Percentiles rank a stretch among this genome's conserved stretches.
Conservation (phyloP, 805 yeast genomes). For the Candida pseudofarinosa region DNA sequence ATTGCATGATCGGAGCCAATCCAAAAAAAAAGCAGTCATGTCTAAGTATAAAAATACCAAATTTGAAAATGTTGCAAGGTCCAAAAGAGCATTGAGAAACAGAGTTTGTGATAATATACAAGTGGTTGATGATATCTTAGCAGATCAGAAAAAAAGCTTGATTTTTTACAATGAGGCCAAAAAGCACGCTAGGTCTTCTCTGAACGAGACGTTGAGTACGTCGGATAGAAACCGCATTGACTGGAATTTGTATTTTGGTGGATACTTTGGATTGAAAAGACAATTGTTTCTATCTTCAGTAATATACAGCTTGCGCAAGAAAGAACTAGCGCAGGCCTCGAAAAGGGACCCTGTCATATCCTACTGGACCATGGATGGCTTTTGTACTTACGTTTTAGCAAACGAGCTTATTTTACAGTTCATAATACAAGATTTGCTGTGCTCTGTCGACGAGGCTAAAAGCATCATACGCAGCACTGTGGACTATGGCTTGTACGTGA, state of each 20-base stretch:
- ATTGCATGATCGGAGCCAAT: slow-evolving; percentile 10
- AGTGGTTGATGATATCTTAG: slow-evolving; percentile 37
- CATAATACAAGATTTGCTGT: slow-evolving; percentile 42
- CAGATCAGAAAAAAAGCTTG: slow-evolving; percentile 41
- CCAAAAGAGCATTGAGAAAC: slow-evolving; percentile 23
- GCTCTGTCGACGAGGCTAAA: slow-evolving; percentile 42
- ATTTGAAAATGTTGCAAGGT: slow-evolving; percentile 24
- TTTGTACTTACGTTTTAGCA: slow-evolving; percentile 55
- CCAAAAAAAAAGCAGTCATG: slow-evolving; percentile 10
- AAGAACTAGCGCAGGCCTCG: slow-evolving; percentile 21
- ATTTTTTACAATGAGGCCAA: slow-evolving; percentile 50
- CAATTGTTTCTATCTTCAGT: slow-evolving; percentile 47
- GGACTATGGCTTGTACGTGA: slow-evolving; percentile 42
- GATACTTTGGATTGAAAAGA: slow-evolving; percentile 58
- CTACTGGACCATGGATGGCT: slow-evolving; percentile 60
- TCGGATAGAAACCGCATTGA: slow-evolving; percentile 45
- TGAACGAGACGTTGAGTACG: slow-evolving; percentile 41
- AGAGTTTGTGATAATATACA: slow-evolving; percentile 25
- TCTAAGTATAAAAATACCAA: slow-evolving; percentile 11
- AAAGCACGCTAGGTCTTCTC: slow-evolving; percentile 32
- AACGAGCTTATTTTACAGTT: slow-evolving; percentile 56
- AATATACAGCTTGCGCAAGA: slow-evolving; percentile 31
- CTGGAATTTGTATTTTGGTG: slow-evolving; percentile 47
- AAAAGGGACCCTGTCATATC: slow-evolving; percentile 42
- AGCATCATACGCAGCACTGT: slow-evolving; percentile 42